Evolutionary conservation across 306 rosid species (phyloP), one percentile per base, ranked within the genome.

Genomic region (Cyamopsis tetragonoloba): DNA sequence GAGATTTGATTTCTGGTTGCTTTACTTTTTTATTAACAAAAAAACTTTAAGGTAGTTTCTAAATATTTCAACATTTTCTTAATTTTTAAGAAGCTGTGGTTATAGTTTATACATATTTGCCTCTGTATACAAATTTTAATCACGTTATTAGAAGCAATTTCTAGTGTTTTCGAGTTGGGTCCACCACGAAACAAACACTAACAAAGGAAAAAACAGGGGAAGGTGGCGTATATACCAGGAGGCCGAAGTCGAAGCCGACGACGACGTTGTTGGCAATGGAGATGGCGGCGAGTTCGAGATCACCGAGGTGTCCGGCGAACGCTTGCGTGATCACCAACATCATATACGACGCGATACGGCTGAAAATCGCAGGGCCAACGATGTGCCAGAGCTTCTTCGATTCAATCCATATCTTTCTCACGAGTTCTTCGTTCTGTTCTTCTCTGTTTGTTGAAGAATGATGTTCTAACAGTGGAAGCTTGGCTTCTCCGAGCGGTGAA

Each of bases 341-440:
- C 19, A 77, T 66, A 66, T 85, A 80, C 34, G 91, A 55, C 26
- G 84, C 65, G 3, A 83, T 15, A 2, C 91, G 85, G 68, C 89
- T 82, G 59, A 87, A 82, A 49, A 90, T 83, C 13, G 91, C 68
- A 1, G 96, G 96, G 5, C 95, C 95, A 1, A 80, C 86, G 55
- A 90, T 83, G 78, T 87, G 85, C 96, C 96, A 90, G 0, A 90
- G 84, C 69, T 83, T 87, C 82, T 66, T 85, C 6, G 91, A 90
- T 69, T 90, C 95, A 20, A 42, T 58, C 91, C 77, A 78, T 42
- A 77, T 59, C 61, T 74, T 78, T 59, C 14, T 20, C 1, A 37
- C 5, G 0, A 85, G 77, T 5, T 19, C 13, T 30, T 63, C 49
- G n/a, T 80, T 44, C 6, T 80, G 30, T 6, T 62, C 39, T 48